Base-by-base conservation (phyloP, 345 rosid genomes). In the Raphanus sativus region DNA sequence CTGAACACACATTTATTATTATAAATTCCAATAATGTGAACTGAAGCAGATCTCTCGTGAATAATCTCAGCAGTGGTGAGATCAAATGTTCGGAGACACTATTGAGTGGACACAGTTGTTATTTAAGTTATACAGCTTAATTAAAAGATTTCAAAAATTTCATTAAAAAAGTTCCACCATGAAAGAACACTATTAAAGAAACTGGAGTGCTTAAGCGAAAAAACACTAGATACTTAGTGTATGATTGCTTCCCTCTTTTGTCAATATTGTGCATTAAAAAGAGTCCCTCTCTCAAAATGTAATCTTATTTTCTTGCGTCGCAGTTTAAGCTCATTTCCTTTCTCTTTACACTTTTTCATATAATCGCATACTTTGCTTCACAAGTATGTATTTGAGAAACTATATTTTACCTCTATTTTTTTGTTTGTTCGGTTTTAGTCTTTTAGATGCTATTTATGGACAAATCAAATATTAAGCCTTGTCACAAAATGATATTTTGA, bases 121-220 rank as follows among this genome's bases (percentile, higher is more conserved):
- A 9, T 17, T 30, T 30, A 67, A 67, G 16, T 34, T 66, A 5
- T 26, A 66, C 69, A 4, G 69, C 12, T 12, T 32, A 52, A 30
- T 45, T 6, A 4, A 24, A 42, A 60, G 62, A 15, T 74, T 15
- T 66, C 29, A 2, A 40, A 40, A 10, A 40, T 40, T 10, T 13
- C 13, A 40, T 10, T 40, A 40, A 40, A 40, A 40, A 40, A 38
- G 1, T 38, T 40, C 33, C 7, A 69, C 25, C 16, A 33, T 52
- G 3, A 64, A 56, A 52, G 38, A 67, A 11, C 3, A 77, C 21
- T 10, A 52, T 13, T 42, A 48, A 59, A 59, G 73, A 59, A 71
- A 78, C 32, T 66, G 68, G 63, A 74, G 66, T 74, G 67, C 48
- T 73, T 62, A 68, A 67, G 70, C 58, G 33, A 25, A 69, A 79